Percentiles rank a stretch among this genome's conserved stretches.
These are phyloP conservation scores for Cladorrhinum samala DNA, from an alignment of 495 filamentous ascomycete species.

Conservation along the genomic window DNA sequence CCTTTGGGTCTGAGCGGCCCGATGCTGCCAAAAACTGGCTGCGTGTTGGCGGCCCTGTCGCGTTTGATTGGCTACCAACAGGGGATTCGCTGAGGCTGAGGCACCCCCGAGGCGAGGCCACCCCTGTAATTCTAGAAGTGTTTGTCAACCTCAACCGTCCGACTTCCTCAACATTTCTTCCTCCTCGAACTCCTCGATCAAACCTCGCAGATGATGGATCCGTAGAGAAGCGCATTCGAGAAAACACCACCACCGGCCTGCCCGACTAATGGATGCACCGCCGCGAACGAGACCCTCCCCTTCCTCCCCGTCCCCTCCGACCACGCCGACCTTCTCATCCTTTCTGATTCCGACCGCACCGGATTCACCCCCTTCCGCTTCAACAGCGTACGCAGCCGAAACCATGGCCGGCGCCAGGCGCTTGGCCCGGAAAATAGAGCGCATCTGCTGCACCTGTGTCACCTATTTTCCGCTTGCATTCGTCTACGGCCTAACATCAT, in stretches of 20 bases:
- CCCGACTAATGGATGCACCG: slow-evolving; percentile 21
- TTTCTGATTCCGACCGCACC: background rate
- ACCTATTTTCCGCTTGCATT: slow-evolving; percentile 87
- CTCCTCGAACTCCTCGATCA: too few relatives aligned
- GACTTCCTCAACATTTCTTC: too few relatives aligned
- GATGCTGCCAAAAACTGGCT: background rate
- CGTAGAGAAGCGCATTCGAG: too few relatives aligned
- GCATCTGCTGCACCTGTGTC: slow-evolving; percentile 69
- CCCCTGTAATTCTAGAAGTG: background rate
- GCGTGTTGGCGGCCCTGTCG: background rate
- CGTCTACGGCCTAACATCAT: slow-evolving; percentile 81
- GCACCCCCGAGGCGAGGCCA: background rate
- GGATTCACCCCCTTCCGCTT: background rate
- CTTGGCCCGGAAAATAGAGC: slow-evolving; percentile 74
- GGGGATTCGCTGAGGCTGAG: background rate
- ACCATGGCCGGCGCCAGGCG: slow-evolving; percentile 29
- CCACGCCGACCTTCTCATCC: background rate
- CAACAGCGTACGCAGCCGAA: slow-evolving; percentile 21
- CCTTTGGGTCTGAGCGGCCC: background rate
- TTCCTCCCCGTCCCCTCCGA: background rate
- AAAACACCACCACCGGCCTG: background rate
- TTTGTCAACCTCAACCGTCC: background rate
- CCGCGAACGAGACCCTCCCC: slow-evolving; percentile 16
- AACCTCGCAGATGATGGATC: too few relatives aligned
- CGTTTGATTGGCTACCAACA: background rate